These are phyloP conservation scores for Hyaloperonospora arabidopsidis DNA, from an alignment of 352 stramenopile species.

Conservation along the genomic window DNA sequence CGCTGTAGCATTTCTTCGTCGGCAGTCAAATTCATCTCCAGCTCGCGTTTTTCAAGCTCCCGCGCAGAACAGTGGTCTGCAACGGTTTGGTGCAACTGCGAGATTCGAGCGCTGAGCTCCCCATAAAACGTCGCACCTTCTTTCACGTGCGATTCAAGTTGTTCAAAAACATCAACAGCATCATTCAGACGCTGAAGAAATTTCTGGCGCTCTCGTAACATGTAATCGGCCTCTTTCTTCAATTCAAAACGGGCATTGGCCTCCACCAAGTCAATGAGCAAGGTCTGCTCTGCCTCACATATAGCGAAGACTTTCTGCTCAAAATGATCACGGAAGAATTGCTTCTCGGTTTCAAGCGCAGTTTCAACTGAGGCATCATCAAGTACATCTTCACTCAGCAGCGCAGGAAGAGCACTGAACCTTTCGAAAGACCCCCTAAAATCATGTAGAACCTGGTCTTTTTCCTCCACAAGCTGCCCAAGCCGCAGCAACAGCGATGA, in stretches of 20 bases:
- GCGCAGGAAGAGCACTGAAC: slow-evolving; percentile 45
- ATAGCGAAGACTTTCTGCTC: slow-evolving; percentile 47
- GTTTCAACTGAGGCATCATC: slow-evolving; percentile 19
- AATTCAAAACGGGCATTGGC: slow-evolving; percentile 53
- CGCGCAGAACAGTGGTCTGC: slow-evolving; percentile 60
- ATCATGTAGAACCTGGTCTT: slow-evolving; percentile 46
- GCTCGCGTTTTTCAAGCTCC: slow-evolving; percentile 60
- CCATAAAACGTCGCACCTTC: slow-evolving; percentile 65
- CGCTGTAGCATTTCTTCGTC: slow-evolving; percentile 49
- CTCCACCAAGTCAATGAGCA: slow-evolving; percentile 34
- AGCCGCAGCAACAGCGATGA: slow-evolving; percentile 49
- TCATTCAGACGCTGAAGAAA: slow-evolving; percentile 59
- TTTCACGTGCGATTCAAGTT: slow-evolving; percentile 66
- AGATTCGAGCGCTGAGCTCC: slow-evolving; percentile 44
- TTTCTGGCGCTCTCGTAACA: slow-evolving; percentile 44
- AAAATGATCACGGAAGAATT: slow-evolving; percentile 58
- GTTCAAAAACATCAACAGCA: slow-evolving; percentile 65
- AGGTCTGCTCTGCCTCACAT: slow-evolving; percentile 37
- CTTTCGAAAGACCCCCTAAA: slow-evolving; percentile 51
- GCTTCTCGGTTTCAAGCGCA: slow-evolving; percentile 44
- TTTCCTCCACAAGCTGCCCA: slow-evolving; percentile 47
- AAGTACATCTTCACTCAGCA: slow-evolving; percentile 31
- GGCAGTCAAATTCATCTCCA: slow-evolving; percentile 55
- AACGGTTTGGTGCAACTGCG: slow-evolving; percentile 64
- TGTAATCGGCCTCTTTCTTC: slow-evolving; percentile 48